These are phyloP conservation scores for Teunomyces barrocoloradensis DNA, from an alignment of 805 yeast genomes.

Conservation along the genomic window DNA sequence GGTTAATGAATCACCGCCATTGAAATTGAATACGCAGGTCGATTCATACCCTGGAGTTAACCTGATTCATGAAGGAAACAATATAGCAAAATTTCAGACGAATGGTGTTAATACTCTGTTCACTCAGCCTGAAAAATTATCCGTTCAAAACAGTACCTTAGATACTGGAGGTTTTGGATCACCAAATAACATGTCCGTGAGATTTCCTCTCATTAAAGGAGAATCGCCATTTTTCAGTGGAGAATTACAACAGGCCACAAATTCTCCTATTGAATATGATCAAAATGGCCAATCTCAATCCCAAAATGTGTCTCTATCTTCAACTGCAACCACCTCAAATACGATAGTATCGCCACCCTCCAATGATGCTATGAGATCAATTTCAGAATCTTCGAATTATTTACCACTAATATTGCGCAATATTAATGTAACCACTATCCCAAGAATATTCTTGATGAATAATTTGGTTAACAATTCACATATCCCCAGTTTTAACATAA, in stretches of 20 bases:
- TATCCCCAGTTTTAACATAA: conserved; percentile 28
- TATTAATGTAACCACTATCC: conserved; percentile 62
- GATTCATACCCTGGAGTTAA: conserved; percentile 10
- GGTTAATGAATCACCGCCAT: conserved; percentile 22
- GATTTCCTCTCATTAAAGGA: conserved; percentile 12
- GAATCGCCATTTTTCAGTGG: conserved; percentile 19
- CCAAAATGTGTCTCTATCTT: not conserved
- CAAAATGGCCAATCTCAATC: conserved; percentile 1
- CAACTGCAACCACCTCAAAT: not conserved
- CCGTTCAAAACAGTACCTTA: conserved; percentile 5
- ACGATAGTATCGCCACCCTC: not conserved
- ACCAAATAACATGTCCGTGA: conserved; percentile 11
- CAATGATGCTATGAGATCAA: conserved; percentile 5
- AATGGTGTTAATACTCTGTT: not conserved
- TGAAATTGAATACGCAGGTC: conserved; percentile 23
- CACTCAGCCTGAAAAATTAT: conserved; percentile 1
- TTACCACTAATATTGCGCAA: conserved; percentile 66
- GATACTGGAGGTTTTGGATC: conserved; percentile 16
- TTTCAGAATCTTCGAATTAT: conserved; percentile 51
- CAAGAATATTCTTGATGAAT: conserved; percentile 45
- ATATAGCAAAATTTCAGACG: not conserved
- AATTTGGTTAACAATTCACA: conserved; percentile 26
- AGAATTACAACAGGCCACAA: conserved; percentile 10
- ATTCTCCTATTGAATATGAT: conserved; percentile 16
- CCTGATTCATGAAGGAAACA: conserved; percentile 1